Evolutionary conservation across 805 yeast species (phyloP), one percentile per base, ranked within the genome.

Genomic region (Lachancea quebecensis): DNA sequence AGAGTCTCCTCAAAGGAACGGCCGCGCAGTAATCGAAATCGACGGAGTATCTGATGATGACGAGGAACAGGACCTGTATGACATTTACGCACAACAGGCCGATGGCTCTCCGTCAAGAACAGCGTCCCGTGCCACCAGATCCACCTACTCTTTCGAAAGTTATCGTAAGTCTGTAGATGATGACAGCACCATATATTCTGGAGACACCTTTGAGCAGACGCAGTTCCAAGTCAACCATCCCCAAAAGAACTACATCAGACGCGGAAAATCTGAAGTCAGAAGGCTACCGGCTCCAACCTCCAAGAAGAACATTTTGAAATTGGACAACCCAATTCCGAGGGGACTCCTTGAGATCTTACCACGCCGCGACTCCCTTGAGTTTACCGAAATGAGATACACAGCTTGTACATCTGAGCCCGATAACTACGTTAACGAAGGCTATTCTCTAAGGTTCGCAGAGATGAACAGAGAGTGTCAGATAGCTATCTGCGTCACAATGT

Each of bases 321-420:
- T 93, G 45, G 97, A 93, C 61, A 91, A 95, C 57, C 96, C 98
- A 3, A 83, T 93, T 40, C 98, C 99, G 11, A 81, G 89, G 18
- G 93, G 90, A 50, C 72, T 93, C 47, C 79, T 82, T 54, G 81
- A 85, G 50, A 90, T 89, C 52, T 68, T 95, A 45, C 95, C 97
- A 4, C 74, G 88, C 55, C 79, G 93, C 39, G 95, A 87, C 52
- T 82, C 83, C 51, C 96, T 93, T 45, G 99, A 93, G 65, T 93
- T 88, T 62, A 82, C 93, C 12, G 87, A 87, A 66, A 90, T 93
- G 97, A 81, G 96, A 53, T 93, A 93, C 65, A 87, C 98, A 0
- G 99, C 99, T 0, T 90, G 95, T 59, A 93, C 99, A 1, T 75
- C 95, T 1, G 90, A 85, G 46, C 96, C 99, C 1, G 93, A 90